Evolutionary conservation across 106 monocot genomes (phyloP), one percentile per base, ranked within the genome.

Genomic region (Apostasia shenzhenica): DNA sequence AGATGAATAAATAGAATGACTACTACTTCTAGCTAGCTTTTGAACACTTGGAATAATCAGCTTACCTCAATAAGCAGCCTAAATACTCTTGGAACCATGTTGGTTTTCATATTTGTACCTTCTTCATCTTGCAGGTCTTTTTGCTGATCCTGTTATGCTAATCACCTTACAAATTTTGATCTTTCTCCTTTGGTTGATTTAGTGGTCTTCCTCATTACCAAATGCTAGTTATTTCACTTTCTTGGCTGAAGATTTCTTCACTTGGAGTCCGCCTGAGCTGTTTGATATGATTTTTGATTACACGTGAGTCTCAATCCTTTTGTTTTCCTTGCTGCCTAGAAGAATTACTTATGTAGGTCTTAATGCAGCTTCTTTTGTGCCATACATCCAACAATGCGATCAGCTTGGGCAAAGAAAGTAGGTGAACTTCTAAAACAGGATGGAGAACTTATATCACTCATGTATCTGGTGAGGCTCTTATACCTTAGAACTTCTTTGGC

Each of bases 261-360:
- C 49, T 42, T 94, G 87, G 89, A 80, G 64, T 3, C 78, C 94
- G 54, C 5, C 50, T 43, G 84, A 87, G 67, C 54, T 62, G 66
- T 94, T 94, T 78, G 90, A 94, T 84, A 71, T 87, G 41, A 77
- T 94, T 14, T 87, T 94, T 73, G 94, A 94, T 74, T 94, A 94
- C 72, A 82, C 83, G 94, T 94, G 79, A 79, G 90, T 52, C 12
- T 54, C 8, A 41, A 53, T 26, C 41, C 2, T 6, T 74, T 67
- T 68, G 46, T 44, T 59, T 61, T 8, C 50, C 65, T 40, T 57
- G 2, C 56, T 56, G 4, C 2, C 40, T 66, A 12, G 26, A 42
- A 57, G 41, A 45, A 14, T 69, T 12, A 53, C 40, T 66, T 55
- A 13, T 37, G 57, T 10, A 41, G 49, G 6, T 55, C 1, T 40